These are phyloP conservation scores for Tricholoma sp. DNA, from an alignment of 768 basidiomycete species.

Conservation along the genomic window DNA sequence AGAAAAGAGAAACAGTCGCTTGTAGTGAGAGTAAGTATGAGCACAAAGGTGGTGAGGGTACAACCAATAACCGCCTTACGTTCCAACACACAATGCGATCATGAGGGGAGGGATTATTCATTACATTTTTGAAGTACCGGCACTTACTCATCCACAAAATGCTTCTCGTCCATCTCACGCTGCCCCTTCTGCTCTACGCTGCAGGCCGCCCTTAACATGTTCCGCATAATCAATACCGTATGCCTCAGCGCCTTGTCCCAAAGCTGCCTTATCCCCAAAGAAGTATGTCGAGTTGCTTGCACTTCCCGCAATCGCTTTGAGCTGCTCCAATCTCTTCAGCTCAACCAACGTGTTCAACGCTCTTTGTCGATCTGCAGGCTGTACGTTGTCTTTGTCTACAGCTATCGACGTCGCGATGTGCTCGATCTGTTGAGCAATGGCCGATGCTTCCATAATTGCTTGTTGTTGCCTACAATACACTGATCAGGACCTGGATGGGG, in stretches of 20 bases:
- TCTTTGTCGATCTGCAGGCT: slow-evolving; percentile 29
- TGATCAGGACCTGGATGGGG: background rate
- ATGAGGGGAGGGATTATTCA: too few species aligned
- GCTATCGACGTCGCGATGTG: slow-evolving; percentile 39
- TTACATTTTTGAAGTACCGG: background rate
- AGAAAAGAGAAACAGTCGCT: too few species aligned
- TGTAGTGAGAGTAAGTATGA: too few species aligned
- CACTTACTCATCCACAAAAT: background rate
- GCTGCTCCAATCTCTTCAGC: slow-evolving; percentile 45
- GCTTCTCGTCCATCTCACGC: background rate
- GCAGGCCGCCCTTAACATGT: slow-evolving; percentile 32
- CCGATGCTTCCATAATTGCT: slow-evolving; percentile 40
- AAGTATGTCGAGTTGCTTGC: slow-evolving; percentile 52
- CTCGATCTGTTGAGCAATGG: slow-evolving; percentile 45
- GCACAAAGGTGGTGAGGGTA: too few species aligned
- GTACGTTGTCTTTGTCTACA: slow-evolving; percentile 22
- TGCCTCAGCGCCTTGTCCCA: slow-evolving; percentile 31
- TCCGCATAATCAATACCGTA: slow-evolving; percentile 47
- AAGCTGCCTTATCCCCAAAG: slow-evolving; percentile 40
- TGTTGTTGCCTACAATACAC: slow-evolving; percentile 31
- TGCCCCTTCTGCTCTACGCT: slow-evolving; percentile 5
- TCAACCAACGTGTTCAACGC: slow-evolving; percentile 43
- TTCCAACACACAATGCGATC: too few species aligned
- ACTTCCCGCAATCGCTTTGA: slow-evolving; percentile 46
- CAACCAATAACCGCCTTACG: too few species aligned